These are phyloP conservation scores for Dacryopinax spathularia DNA, from an alignment of 768 basidiomycete genomes.

Conservation along the genomic window DNA sequence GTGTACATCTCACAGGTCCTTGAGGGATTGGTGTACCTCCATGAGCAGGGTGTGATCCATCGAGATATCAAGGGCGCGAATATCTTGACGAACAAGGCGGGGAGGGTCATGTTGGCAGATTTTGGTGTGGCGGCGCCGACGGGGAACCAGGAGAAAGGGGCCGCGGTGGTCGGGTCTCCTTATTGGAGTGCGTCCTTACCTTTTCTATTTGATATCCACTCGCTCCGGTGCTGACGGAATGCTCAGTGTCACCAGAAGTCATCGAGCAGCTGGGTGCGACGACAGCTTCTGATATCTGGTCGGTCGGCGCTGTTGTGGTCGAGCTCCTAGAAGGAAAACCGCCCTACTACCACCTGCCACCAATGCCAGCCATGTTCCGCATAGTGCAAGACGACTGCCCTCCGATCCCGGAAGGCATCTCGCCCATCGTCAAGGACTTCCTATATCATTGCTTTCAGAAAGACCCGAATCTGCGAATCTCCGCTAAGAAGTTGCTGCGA, in stretches of 20 bases:
- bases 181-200: slow-evolving; percentile 73
- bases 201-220: neutral
- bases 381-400: slow-evolving; percentile 98
- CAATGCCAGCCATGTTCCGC: slow-evolving; percentile 96
- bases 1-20: slow-evolving; percentile 95
- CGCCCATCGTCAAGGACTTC: slow-evolving; percentile 91
- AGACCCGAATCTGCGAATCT: slow-evolving; percentile 85
- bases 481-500: slow-evolving; percentile 77
- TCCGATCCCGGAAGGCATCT: slow-evolving; percentile 89
- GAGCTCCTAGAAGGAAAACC: slow-evolving; percentile 85
- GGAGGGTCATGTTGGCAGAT: slow-evolving; percentile 95
- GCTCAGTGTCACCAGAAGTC: slow-evolving; percentile 89
- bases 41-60: slow-evolving; percentile 98
- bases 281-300: slow-evolving; percentile 95
- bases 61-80: slow-evolving; percentile 99
- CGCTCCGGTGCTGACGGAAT: slow-evolving; percentile 4
- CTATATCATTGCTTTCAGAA: slow-evolving; percentile 97
- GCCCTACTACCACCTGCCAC: slow-evolving; percentile 88
- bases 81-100: slow-evolving; percentile 96
- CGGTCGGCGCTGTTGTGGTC: slow-evolving; percentile 82
- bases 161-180: slow-evolving; percentile 90
- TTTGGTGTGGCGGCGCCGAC: slow-evolving; percentile 87
- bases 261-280: slow-evolving; percentile 97
- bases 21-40: slow-evolving; percentile 89
- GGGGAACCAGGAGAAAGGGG: slow-evolving; percentile 60